These are phyloP conservation scores for Prunus fruticosa DNA, from an alignment of 306 rosid genomes.

Conservation along the genomic window DNA sequence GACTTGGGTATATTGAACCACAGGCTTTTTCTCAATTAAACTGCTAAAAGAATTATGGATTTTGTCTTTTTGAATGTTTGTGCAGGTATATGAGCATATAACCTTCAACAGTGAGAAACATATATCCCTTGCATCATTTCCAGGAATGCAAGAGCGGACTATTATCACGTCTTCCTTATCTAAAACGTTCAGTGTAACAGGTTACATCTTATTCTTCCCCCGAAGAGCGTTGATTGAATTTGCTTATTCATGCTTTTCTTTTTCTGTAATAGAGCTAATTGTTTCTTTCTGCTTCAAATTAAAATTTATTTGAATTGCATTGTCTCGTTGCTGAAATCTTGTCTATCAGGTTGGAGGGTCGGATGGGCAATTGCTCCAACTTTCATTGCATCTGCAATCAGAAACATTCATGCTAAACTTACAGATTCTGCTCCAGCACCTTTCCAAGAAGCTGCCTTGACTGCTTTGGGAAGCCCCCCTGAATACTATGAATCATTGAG, in stretches of 20 bases:
- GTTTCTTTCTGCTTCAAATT: neutral
- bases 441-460: constrained; percentile 88
- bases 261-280: neutral
- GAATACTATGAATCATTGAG: constrained; percentile 61
- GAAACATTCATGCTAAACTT: constrained; percentile 61
- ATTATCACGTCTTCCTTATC: constrained; percentile 81
- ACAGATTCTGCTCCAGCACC: constrained; percentile 90
- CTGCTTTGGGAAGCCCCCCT: constrained; percentile 64
- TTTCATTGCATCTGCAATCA: constrained; percentile 63
- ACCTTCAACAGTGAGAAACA: constrained; percentile 59
- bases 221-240: neutral
- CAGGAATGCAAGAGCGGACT: constrained; percentile 81
- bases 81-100: constrained; percentile 74
- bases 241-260: neutral
- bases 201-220: constrained; percentile 8
- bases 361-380: constrained; percentile 98
- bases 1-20: neutral
- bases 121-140: constrained; percentile 68
- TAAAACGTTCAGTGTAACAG: constrained; percentile 76
- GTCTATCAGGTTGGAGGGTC: constrained; percentile 79
- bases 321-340: constrained; percentile 17
- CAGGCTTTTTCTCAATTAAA: neutral
- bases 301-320: neutral
- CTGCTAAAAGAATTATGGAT: neutral
- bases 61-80: constrained; percentile 7